phyloP scores from a whole-genome alignment of 2,329 filamentous ascomycete genomes.

The Aspergillus amoenus region DNA sequence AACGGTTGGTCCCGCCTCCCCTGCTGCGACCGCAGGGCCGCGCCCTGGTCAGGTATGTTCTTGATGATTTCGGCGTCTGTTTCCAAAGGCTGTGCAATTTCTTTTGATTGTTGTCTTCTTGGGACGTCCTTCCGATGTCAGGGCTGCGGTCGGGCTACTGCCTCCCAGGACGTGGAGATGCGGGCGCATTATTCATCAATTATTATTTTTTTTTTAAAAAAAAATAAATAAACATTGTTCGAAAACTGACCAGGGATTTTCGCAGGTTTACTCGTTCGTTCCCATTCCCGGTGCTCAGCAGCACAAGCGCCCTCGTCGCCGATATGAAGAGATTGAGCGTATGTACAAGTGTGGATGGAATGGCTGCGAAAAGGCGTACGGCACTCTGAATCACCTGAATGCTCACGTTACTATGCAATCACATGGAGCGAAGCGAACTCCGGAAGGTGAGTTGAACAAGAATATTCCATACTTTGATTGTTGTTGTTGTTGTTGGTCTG shows the following conservation, averaged over 20 bases:
- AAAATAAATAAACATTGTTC: background rate
- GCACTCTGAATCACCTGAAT: constrained; percentile 94
- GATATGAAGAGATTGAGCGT: constrained; percentile 97
- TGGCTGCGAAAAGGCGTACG: constrained; percentile 97
- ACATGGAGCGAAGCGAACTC: constrained; percentile 89
- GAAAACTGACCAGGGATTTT: constrained; percentile 24
- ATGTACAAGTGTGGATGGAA: constrained; percentile 99
- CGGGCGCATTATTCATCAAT: constrained; percentile 22
- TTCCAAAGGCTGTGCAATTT: constrained; percentile 29
- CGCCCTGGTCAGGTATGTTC: constrained; percentile 62
- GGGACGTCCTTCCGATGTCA: constrained; percentile 21
- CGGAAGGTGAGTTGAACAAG: constrained; percentile 72
- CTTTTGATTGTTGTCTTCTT: constrained; percentile 28
- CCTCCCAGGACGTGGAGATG: constrained; percentile 13
- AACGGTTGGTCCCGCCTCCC: constrained; percentile 59
- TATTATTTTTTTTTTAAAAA: constrained; percentile 5
- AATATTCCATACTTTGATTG: too few species aligned
- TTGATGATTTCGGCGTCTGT: constrained; percentile 37
- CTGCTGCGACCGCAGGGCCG: constrained; percentile 60
- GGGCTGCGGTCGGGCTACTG: constrained; percentile 19
- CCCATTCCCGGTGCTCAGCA: constrained; percentile 96
- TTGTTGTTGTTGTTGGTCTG: constrained; percentile 5
- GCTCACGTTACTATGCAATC: constrained; percentile 99
- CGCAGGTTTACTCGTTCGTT: constrained; percentile 93
- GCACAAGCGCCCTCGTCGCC: constrained; percentile 87